These are phyloP conservation scores for Aspergillus campestris DNA, from an alignment of 495 filamentous ascomycete species.

Conservation along the genomic window DNA sequence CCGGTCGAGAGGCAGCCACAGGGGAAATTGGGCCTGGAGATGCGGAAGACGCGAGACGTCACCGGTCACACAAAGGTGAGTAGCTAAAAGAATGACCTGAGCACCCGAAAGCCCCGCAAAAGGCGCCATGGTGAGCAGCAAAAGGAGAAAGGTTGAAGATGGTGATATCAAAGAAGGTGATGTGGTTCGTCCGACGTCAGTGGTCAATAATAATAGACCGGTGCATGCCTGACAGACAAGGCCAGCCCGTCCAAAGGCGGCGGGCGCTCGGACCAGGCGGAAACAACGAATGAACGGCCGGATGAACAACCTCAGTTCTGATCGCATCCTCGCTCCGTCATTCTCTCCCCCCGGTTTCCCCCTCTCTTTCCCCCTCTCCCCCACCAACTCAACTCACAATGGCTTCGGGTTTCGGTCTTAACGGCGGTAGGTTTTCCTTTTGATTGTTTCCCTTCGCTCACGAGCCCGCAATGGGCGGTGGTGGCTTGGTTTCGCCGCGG, in stretches of 20 bases:
- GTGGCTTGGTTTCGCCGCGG: neutral
- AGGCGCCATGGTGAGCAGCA: slow-evolving; percentile 25
- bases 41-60: slow-evolving; percentile 54
- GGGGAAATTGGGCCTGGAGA: slow-evolving; percentile 50
- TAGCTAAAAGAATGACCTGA: slow-evolving; percentile 42
- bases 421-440: slow-evolving; percentile 55
- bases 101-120: slow-evolving; percentile 37
- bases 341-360: slow-evolving; percentile 16
- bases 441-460: neutral
- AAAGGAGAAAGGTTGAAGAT: neutral
- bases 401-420: slow-evolving; percentile 76
- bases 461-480: neutral
- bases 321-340: slow-evolving; percentile 26
- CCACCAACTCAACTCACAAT: slow-evolving; percentile 39
- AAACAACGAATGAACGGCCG: slow-evolving; percentile 15
- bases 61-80: slow-evolving; percentile 36
- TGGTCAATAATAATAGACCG: too few species aligned
- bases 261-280: slow-evolving; percentile 35
- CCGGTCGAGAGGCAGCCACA: slow-evolving; percentile 55
- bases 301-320: slow-evolving; percentile 20
- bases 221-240: too few species aligned
- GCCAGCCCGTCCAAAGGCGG: neutral
- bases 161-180: slow-evolving; percentile 9
- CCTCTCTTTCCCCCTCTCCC: slow-evolving; percentile 12
- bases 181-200: slow-evolving; percentile 13